phyloP scores from a whole-genome alignment of 2,329 filamentous ascomycete genomes.

The Sporothrix phasma region DNA sequence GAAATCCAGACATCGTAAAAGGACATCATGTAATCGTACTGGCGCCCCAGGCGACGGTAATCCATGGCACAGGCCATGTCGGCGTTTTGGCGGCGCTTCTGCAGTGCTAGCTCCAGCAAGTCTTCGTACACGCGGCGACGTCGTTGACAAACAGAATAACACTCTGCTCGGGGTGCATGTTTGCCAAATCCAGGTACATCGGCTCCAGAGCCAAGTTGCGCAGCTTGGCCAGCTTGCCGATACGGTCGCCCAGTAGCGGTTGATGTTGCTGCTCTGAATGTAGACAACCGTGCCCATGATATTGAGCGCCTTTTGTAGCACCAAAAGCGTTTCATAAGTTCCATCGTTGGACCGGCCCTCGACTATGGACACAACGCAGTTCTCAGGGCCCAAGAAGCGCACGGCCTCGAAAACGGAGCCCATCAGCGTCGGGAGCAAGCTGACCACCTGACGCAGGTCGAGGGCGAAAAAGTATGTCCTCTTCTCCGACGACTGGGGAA shows the following conservation, averaged over 20 bases:
- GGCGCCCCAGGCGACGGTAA: not conserved
- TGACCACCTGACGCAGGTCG: not conserved
- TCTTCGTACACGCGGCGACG: constrained; percentile 1
- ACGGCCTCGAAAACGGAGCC: not conserved
- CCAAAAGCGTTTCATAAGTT: not conserved
- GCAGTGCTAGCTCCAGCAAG: not conserved
- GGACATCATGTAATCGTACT: not conserved
- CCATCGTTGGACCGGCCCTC: not conserved
- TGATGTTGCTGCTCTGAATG: not conserved
- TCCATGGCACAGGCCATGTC: constrained; percentile 7
- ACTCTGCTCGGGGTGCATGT: not conserved
- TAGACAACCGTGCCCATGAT: not conserved
- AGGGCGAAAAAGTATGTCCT: not conserved
- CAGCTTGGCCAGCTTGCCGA: constrained; percentile 9
- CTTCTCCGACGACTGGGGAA: not conserved
- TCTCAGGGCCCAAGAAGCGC: not conserved
- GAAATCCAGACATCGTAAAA: constrained; percentile 5
- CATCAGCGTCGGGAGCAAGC: not conserved
- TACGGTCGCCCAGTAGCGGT: not conserved
- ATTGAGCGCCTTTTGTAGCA: not conserved
- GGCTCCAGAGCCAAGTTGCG: not conserved
- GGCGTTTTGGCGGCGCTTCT: not conserved
- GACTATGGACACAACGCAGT: not conserved
- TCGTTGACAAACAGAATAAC: not conserved
- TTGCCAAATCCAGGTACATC: not conserved